These are phyloP conservation scores for Tetraselmis striata DNA, from an alignment of 139 green algal genomes.

Conservation along the genomic window DNA sequence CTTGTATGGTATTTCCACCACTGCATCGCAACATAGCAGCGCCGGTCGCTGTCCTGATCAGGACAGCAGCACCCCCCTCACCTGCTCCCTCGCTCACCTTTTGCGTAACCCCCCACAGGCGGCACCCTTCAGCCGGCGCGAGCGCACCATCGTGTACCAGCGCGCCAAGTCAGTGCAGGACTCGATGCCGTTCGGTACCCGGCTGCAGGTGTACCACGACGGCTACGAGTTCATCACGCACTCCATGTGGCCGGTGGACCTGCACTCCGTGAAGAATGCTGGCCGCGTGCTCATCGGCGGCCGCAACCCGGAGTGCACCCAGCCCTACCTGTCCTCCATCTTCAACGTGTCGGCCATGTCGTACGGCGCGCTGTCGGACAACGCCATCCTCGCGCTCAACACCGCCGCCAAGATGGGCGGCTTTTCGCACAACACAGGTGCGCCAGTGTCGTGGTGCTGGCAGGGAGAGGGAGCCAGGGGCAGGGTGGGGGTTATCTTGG, in stretches of 20 bases:
- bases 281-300: constrained; percentile 10
- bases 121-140: constrained; percentile 1
- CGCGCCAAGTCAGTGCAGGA: constrained; percentile 8
- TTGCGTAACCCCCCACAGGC: background rate
- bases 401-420: constrained; percentile 11
- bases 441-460: too few species aligned
- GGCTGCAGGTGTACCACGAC: constrained; percentile 3
- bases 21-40: too few species aligned
- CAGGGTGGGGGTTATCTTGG: too few species aligned
- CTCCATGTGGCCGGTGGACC: constrained; percentile 3
- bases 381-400: constrained; percentile 19
- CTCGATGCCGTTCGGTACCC: constrained; percentile 10
- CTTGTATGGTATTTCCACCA: too few species aligned
- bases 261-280: background rate
- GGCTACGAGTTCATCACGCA: constrained; percentile 8
- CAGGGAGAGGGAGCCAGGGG: too few species aligned
- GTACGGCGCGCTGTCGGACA: constrained; percentile 8
- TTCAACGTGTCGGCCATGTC: constrained; percentile 17
- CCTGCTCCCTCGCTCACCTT: too few species aligned
- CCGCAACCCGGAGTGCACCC: background rate
- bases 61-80: too few species aligned
- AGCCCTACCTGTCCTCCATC: background rate
- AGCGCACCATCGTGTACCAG: constrained; percentile 10
- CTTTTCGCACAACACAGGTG: constrained; percentile 15
- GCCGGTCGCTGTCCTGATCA: too few species aligned